Evolutionary conservation across 192 early-diverging fungal species (phyloP).

Genomic region (Linnemannia schmuckeri): DNA sequence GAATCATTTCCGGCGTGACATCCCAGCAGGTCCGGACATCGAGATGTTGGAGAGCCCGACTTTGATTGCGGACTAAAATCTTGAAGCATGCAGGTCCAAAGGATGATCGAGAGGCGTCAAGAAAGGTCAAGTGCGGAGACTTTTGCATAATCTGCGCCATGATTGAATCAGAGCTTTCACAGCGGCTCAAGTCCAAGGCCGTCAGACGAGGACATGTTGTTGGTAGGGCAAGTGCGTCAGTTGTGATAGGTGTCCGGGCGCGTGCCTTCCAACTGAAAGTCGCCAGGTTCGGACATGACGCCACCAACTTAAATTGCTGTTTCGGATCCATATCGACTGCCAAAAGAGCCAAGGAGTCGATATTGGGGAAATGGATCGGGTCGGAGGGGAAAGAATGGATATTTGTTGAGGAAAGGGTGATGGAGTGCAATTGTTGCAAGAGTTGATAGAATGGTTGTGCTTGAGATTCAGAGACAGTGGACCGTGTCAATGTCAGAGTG

Average conservation of each 20-base stretch:
- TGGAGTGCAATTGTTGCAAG: background rate
- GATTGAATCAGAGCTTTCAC: background rate
- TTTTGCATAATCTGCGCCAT: conserved; percentile 3
- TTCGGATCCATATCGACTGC: background rate
- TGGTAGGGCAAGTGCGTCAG: background rate
- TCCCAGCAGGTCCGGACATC: conserved; percentile 1
- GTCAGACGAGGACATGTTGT: background rate
- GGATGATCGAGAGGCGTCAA: background rate
- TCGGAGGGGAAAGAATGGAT: background rate
- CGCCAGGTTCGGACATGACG: background rate
- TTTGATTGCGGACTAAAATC: conserved; percentile 1
- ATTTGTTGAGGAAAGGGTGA: background rate
- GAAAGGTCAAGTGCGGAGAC: background rate
- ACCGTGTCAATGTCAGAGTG: background rate
- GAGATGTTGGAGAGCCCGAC: background rate
- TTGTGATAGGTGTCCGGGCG: background rate
- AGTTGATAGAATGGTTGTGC: background rate
- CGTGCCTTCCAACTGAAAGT: conserved; percentile 12
- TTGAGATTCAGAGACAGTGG: background rate
- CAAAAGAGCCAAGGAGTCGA: background rate
- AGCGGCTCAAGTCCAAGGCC: background rate
- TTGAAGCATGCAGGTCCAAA: conserved; percentile 3
- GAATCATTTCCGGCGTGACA: conserved; percentile 8
- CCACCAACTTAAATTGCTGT: conserved; percentile 3
- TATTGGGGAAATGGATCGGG: background rate